Base-by-base conservation (phyloP, 2,329 filamentous ascomycete genomes). In the Fusarium sp. region DNA sequence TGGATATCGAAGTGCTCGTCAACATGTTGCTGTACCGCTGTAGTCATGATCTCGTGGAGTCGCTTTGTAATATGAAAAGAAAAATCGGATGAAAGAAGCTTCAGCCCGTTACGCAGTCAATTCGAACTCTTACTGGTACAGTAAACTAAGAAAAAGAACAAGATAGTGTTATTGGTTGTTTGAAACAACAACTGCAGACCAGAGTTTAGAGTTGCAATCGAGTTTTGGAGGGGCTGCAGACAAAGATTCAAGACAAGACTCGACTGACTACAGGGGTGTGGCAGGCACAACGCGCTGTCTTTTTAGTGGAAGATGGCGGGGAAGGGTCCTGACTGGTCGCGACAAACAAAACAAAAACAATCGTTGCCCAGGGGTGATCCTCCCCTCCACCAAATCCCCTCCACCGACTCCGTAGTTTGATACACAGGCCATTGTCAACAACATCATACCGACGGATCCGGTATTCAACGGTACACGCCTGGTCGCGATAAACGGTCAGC, bases 1-100 rank as follows among this genome's bases (percentile, higher is more conserved):
- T 85, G 83, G 55, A 86, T 85, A 23, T 79, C 77, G 63, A 85
- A 85, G 15, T 76, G 70, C 21, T 82, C 77, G 26, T 76, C 77
- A 21, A 70, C 57, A 72, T 77, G 71, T 51, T 70, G 72, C 34
- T 70, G 71, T 38, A 55, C 52, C 19, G 61, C 62, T 7, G 70
- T 54, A 36, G 71, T 64, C 74, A 76, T 75, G 51, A 48, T 55
- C 36, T 49, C 32, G 53, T 48, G 5, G 34, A 20, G 49, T 51
- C 24, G 52, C 46, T 56, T 53, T 28, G 44, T 38, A 56, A 50
- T 62, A 30, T 26, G 40, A 15, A 53, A 40, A 19, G n/a, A 53
- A 40, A 19, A 36, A 19, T 7, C 6, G 20, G 17, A 46, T 34
- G 19, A 28, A 62, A 43, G 14, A n/a, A 40, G 32, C 19, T 57